Base-by-base conservation (phyloP, 2,329 filamentous ascomycete genomes). In the Paramyrothecium sp. region DNA sequence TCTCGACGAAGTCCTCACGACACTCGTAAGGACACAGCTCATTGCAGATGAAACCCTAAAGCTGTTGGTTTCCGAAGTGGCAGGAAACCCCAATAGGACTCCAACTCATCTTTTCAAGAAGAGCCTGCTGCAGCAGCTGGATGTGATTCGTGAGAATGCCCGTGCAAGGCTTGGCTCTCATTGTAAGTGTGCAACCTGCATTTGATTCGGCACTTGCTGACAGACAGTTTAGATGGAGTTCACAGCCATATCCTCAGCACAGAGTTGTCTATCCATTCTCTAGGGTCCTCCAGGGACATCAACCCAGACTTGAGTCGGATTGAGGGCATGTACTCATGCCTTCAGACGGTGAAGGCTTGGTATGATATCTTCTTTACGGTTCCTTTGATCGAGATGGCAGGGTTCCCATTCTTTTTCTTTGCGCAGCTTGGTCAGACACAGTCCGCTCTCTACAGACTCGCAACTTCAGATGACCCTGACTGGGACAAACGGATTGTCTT, bases 1-100 rank as follows among this genome's bases (percentile, higher is more conserved):
- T 0, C 75, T 76, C 2, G 85, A 89, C 63, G 71, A 74, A 26
- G 62, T 82, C 2, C 72, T 88, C 1, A 66, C 64, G 3, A 54
- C 69, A 1, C 62, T 75, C 12, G 56, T 75, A 21, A 72, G 66
- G 23, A 64, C 77, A 12, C 76, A 79, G 56, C 70, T 75, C 12
- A 64, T 80, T 11, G 62, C 68, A 41, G 76, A 80, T n/a, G 73
- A 75, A 54, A 71, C 71, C 3, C 68, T 72, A 46, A 68, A 67
- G 51, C 60, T 73, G 0, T 55, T 73, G 2, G 61, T 70, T 26
- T 59, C 62, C 41, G 71, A 75, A 47, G 63, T 67, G 11, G 66
- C 69, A 56, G 62, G 61, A 3, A 67, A 69, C 22, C 51, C 58
- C 2, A 58, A 57, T 3, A 63, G 66, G 20, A 63, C 65, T 10